These are phyloP conservation scores for Phyllosticta citrichinensis DNA, from an alignment of 2,329 filamentous ascomycete species.

Conservation along the genomic window DNA sequence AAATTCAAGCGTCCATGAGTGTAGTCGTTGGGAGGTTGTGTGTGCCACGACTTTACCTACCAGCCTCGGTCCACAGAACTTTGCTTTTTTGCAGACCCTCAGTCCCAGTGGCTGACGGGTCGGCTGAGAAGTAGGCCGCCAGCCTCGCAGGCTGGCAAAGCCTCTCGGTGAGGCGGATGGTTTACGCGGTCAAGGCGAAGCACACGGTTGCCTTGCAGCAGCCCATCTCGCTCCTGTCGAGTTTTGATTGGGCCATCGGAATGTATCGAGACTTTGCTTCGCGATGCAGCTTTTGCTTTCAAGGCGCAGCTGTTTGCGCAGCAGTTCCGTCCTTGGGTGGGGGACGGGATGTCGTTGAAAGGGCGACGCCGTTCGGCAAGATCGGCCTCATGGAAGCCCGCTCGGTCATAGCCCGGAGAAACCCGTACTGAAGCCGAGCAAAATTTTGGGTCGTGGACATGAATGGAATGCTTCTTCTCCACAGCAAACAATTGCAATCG, in stretches of 20 bases:
- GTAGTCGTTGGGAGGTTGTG: too few species aligned
- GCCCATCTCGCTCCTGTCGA: background rate
- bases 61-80: too few species aligned
- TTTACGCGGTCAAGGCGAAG: background rate
- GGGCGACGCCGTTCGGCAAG: background rate
- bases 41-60: too few species aligned
- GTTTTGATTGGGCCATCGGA: background rate
- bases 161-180: background rate
- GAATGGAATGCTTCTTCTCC: background rate
- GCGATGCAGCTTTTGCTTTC: too few species aligned
- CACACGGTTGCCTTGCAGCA: background rate
- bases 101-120: too few species aligned
- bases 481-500: background rate
- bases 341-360: background rate
- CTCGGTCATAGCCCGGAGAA: background rate
- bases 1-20: too few species aligned
- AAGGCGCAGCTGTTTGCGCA: too few species aligned
- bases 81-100: too few species aligned
- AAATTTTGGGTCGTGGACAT: background rate
- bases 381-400: background rate
- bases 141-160: background rate
- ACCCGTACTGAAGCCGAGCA: background rate
- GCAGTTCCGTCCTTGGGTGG: background rate
- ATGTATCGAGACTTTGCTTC: background rate
- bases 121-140: background rate